phyloP scores from a whole-genome alignment of 371 early-diverging fungal species.

The Mycotypha africana region DNA sequence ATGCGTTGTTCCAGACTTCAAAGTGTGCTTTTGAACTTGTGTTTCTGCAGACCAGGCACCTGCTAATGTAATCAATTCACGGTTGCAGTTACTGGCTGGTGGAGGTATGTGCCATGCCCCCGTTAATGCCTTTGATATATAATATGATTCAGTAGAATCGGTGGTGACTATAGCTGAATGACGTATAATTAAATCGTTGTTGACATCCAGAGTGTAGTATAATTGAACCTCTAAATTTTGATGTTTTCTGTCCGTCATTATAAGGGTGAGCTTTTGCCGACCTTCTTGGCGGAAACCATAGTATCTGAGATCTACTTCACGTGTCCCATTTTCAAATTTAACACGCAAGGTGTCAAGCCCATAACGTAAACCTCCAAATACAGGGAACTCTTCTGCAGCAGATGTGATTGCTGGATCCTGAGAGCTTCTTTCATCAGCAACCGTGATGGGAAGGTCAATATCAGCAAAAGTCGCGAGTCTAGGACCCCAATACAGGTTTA shows the following conservation, averaged over 20 bases:
- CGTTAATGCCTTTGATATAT: constrained; percentile 18
- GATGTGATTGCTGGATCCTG: constrained; percentile 31
- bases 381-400: constrained; percentile 33
- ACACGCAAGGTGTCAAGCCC: constrained; percentile 21
- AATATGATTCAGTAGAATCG: background rate
- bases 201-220: constrained; percentile 21
- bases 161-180: background rate
- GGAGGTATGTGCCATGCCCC: constrained; percentile 34
- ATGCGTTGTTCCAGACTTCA: constrained; percentile 23
- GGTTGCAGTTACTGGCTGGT: constrained; percentile 7
- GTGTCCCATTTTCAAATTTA: constrained; percentile 21
- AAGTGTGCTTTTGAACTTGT: constrained; percentile 16
- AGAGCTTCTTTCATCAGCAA: constrained; percentile 9
- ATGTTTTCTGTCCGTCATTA: constrained; percentile 14
- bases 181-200: constrained; percentile 26
- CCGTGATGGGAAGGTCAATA: constrained; percentile 2
- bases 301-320: constrained; percentile 24
- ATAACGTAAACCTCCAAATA: constrained; percentile 37
- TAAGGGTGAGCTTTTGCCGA: constrained; percentile 6
- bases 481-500: constrained; percentile 37
- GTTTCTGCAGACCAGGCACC: constrained; percentile 40
- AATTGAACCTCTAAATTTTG: constrained; percentile 15
- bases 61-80: constrained; percentile 24
- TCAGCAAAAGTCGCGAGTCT: constrained; percentile 15
- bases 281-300: background rate